A percentile compares a stretch with the other conserved stretches of the same genome.
Evolutionary conservation across 164 flowering plant genomes (phyloP).

Genomic region (Paratinospora sagittata): DNA sequence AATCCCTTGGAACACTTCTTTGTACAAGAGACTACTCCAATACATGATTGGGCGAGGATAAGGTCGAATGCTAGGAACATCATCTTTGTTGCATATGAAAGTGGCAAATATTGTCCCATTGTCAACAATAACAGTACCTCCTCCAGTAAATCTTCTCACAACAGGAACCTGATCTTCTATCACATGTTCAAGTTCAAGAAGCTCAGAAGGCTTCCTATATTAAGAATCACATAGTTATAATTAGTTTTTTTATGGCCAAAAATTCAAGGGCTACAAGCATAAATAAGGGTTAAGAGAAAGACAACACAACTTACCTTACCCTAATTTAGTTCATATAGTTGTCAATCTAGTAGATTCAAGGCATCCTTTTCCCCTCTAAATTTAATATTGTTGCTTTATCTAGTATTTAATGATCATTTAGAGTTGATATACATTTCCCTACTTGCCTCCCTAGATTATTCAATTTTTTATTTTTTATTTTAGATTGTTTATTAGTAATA

Average conservation of each 20-base stretch:
- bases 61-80: conserved; percentile 61
- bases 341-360: background rate
- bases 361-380: no score
- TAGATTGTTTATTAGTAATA: no score
- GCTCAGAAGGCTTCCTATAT: conserved; percentile 67
- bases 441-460: no score
- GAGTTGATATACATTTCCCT: background rate
- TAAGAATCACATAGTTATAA: conserved; percentile 10
- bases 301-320: background rate
- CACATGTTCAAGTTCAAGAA: conserved; percentile 60
- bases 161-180: conserved; percentile 64
- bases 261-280: conserved; percentile 1
- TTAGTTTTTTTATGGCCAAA: conserved; percentile 3
- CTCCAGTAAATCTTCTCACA: conserved; percentile 77
- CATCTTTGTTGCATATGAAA: conserved; percentile 79
- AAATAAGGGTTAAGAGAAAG: background rate
- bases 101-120: conserved; percentile 70
- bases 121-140: conserved; percentile 94
- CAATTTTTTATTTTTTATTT: no score
- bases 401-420: no score
- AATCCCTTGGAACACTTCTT: conserved; percentile 56
- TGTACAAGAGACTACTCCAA: conserved; percentile 64
- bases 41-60: conserved; percentile 84
- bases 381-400: no score
- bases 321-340: no score